These are phyloP conservation scores for Alternaria gaisen DNA, from an alignment of 2,329 filamentous ascomycete genomes.

Conservation along the genomic window DNA sequence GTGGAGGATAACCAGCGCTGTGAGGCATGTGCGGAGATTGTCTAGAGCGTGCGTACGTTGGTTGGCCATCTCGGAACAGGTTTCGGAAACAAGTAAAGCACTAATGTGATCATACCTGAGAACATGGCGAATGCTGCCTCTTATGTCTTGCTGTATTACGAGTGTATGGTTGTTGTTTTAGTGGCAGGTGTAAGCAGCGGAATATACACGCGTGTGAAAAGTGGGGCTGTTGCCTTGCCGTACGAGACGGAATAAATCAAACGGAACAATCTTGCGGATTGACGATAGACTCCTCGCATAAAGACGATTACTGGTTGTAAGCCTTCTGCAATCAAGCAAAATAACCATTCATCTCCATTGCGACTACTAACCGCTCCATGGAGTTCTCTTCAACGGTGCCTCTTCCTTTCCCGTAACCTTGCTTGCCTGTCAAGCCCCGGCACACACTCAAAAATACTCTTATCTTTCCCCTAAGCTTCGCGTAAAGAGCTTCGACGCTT, in stretches of 20 bases:
- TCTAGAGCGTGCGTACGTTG: slow-evolving; percentile 25
- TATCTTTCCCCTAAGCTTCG: slow-evolving; percentile 74
- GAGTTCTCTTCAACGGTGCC: slow-evolving; percentile 62
- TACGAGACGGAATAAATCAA: not conserved
- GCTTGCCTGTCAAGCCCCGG: slow-evolving; percentile 71
- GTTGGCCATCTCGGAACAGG: not conserved
- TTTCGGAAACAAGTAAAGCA: not conserved
- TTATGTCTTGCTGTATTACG: not conserved
- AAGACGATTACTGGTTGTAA: too few relatives aligned
- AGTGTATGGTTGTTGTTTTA: not conserved
- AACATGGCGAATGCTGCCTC: not conserved
- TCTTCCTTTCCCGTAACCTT: slow-evolving; percentile 52
- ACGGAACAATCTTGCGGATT: not conserved
- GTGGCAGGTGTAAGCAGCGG: not conserved
- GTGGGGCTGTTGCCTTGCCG: not conserved
- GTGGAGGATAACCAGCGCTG: slow-evolving; percentile 30
- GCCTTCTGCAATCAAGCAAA: slow-evolving; percentile 53
- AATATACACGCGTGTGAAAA: slow-evolving; percentile 2
- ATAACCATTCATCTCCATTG: slow-evolving; percentile 75
- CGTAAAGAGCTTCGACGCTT: slow-evolving; percentile 64
- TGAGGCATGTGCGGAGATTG: slow-evolving; percentile 33
- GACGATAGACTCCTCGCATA: not conserved
- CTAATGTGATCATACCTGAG: not conserved
- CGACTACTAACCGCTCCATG: slow-evolving; percentile 72
- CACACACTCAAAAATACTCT: slow-evolving; percentile 78